Evolutionary conservation across 768 basidiomycete species (phyloP).

Genomic region (Pisolithus sp.): DNA sequence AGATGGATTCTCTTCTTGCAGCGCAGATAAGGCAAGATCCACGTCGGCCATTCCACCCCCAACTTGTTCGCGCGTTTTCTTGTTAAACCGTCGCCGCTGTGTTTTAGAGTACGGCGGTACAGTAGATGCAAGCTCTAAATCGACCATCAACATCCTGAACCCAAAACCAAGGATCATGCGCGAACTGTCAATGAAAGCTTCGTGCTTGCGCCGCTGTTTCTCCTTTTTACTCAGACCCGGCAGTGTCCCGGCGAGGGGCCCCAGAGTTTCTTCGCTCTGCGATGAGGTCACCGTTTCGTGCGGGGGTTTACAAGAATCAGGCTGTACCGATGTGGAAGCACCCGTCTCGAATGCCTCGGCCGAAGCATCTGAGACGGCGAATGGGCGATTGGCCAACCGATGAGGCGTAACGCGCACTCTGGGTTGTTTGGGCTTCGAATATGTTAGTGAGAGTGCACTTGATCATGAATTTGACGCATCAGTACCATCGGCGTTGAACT

Average conservation of each 20-base stretch:
- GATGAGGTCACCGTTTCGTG: neutral
- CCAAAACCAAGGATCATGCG: neutral
- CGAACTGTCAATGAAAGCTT: conserved; percentile 63
- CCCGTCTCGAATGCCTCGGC: conserved; percentile 46
- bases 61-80: conserved; percentile 58
- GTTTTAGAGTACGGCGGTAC: conserved; percentile 62
- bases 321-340: conserved; percentile 36
- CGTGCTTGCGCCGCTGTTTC: conserved; percentile 58
- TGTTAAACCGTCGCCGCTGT: conserved; percentile 63
- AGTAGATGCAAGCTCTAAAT: conserved; percentile 42
- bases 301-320: neutral
- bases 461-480: neutral
- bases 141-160: neutral
- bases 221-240: conserved; percentile 51
- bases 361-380: conserved; percentile 43
- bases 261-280: conserved; percentile 42
- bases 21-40: conserved; percentile 46
- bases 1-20: conserved; percentile 35
- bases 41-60: conserved; percentile 46
- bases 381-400: conserved; percentile 40
- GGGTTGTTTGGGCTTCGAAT: conserved; percentile 27
- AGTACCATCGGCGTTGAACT: neutral
- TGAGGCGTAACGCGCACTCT: conserved; percentile 43
- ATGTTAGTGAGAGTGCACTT: conserved; percentile 7
- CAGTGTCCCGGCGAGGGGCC: conserved; percentile 26